These are phyloP conservation scores for Lactifluus pinguis DNA, from an alignment of 768 basidiomycete genomes.

Conservation along the genomic window DNA sequence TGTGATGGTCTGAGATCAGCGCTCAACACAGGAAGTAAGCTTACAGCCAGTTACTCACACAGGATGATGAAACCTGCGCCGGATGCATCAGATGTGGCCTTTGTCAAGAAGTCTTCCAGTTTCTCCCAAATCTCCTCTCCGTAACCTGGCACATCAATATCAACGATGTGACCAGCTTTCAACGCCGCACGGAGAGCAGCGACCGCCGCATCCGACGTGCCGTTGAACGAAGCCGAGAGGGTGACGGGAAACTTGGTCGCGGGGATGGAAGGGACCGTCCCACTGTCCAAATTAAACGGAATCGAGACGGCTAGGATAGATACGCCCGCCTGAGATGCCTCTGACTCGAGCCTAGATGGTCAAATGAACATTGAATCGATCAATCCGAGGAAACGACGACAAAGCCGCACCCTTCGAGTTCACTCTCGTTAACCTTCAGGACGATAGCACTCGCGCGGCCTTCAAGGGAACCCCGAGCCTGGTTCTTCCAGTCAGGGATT, in stretches of 20 bases:
- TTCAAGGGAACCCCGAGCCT: conserved; percentile 38
- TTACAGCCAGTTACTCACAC: conserved; percentile 31
- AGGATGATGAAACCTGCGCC: conserved; percentile 48
- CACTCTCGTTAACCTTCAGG: conserved; percentile 1
- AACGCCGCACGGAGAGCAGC: conserved; percentile 61
- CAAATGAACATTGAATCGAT: neutral
- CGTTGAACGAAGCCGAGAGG: conserved; percentile 48
- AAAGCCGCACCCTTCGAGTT: conserved; percentile 37
- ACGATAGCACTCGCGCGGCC: conserved; percentile 48
- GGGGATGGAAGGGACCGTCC: conserved; percentile 31
- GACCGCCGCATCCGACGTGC: conserved; percentile 39
- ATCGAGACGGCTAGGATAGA: conserved; percentile 45
- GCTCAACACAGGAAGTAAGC: neutral
- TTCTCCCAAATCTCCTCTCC: conserved; percentile 50
- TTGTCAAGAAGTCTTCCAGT: conserved; percentile 64
- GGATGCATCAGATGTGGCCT: conserved; percentile 38
- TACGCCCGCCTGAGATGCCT: conserved; percentile 13
- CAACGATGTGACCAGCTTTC: conserved; percentile 50
- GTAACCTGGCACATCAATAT: conserved; percentile 56
- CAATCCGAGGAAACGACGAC: neutral
- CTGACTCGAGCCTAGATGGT: conserved; percentile 15
- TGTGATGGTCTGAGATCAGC: conserved; percentile 26
- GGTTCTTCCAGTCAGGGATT: conserved; percentile 43
- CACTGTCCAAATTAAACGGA: conserved; percentile 50
- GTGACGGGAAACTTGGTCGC: conserved; percentile 37